A percentile compares a stretch with the other conserved stretches of the same genome.
phyloP scores from a whole-genome alignment of 139 green algal genomes.

The Chlorella sorokiniana region DNA sequence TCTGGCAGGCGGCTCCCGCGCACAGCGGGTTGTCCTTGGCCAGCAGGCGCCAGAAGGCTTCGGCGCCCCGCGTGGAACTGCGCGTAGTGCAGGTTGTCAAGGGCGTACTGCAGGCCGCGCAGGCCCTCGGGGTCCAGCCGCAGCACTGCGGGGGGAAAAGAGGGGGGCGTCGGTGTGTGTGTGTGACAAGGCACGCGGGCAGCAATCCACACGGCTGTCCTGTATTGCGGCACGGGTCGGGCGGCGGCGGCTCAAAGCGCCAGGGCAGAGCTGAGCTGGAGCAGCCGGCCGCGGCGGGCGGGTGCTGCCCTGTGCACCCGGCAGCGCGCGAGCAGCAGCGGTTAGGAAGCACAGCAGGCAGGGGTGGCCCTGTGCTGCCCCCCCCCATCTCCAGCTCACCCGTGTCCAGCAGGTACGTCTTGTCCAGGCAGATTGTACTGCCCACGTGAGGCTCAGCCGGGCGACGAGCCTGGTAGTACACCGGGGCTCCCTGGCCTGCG shows the following conservation, averaged over 20 bases:
- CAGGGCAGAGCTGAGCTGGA: too few species aligned
- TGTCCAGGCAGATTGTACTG: conserved; percentile 22
- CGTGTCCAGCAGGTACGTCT: conserved; percentile 26
- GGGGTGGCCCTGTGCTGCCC: background rate
- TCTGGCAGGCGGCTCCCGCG: conserved; percentile 1
- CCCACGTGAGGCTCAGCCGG: conserved; percentile 2
- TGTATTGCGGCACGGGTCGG: background rate
- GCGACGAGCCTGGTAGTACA: conserved; percentile 23
- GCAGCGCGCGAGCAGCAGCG: too few species aligned
- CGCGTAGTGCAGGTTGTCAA: conserved; percentile 25
- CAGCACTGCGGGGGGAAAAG: conserved; percentile 3
- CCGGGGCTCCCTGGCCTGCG: conserved; percentile 17
- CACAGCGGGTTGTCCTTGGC: conserved; percentile 19
- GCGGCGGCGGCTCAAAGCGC: too few species aligned
- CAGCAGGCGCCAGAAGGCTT: conserved; percentile 24
- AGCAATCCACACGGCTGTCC: background rate
- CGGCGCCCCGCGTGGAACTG: conserved; percentile 4
- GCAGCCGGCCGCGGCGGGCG: too few species aligned
- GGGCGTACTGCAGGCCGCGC: conserved; percentile 17
- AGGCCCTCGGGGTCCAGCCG: conserved; percentile 16
- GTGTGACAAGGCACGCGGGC: background rate
- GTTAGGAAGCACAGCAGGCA: background rate
- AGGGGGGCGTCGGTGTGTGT: background rate
- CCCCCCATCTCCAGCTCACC: too few species aligned
- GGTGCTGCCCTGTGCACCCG: too few species aligned